A percentile compares a stretch with the other conserved stretches of the same genome.
phyloP scores from a whole-genome alignment of 257 asterid genomes.

The Solanum habrochaites region DNA sequence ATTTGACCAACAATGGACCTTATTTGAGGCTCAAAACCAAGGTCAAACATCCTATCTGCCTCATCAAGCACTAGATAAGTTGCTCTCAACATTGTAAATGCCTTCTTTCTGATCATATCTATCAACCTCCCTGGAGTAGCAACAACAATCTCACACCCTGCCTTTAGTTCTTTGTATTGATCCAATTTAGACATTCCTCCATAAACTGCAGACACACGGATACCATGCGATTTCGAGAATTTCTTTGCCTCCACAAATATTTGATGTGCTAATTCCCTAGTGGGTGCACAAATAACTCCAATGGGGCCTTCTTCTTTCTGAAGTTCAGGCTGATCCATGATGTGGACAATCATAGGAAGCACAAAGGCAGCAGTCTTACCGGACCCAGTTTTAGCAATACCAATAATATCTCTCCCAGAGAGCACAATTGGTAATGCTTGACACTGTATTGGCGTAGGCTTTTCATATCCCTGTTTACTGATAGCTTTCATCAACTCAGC shows the following conservation, averaged over 20 bases:
- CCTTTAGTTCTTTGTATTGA: slow-evolving; percentile 93
- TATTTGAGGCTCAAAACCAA: slow-evolving; percentile 96
- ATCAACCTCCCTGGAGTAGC: slow-evolving; percentile 98
- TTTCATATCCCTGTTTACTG: slow-evolving; percentile 78
- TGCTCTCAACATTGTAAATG: slow-evolving; percentile 68
- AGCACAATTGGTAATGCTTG: slow-evolving; percentile 91
- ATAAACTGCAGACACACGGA: slow-evolving; percentile 92
- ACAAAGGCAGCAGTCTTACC: slow-evolving; percentile 97
- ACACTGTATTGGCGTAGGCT: slow-evolving; percentile 94
- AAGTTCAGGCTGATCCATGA: slow-evolving; percentile 96
- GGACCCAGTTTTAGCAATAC: slow-evolving; percentile 96
- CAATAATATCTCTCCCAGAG: slow-evolving; percentile 92
- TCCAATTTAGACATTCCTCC: slow-evolving; percentile 99
- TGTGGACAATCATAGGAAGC: slow-evolving; percentile 90
- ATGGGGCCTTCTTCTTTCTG: slow-evolving; percentile 91
- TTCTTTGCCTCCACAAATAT: slow-evolving; percentile 90
- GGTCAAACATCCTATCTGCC: slow-evolving; percentile 99
- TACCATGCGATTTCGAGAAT: slow-evolving; percentile 69
- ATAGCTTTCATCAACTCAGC: slow-evolving; percentile 78
- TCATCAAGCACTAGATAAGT: slow-evolving; percentile 95
- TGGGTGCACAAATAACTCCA: slow-evolving; percentile 98
- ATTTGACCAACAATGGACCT: slow-evolving; percentile 94
- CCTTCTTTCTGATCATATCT: slow-evolving; percentile 96
- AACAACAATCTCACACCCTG: slow-evolving; percentile 94
- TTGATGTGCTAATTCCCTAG: slow-evolving; percentile 98